These are phyloP conservation scores for Elymus sibiricus DNA, from an alignment of 176 grass and related monocot species.

Conservation along the genomic window DNA sequence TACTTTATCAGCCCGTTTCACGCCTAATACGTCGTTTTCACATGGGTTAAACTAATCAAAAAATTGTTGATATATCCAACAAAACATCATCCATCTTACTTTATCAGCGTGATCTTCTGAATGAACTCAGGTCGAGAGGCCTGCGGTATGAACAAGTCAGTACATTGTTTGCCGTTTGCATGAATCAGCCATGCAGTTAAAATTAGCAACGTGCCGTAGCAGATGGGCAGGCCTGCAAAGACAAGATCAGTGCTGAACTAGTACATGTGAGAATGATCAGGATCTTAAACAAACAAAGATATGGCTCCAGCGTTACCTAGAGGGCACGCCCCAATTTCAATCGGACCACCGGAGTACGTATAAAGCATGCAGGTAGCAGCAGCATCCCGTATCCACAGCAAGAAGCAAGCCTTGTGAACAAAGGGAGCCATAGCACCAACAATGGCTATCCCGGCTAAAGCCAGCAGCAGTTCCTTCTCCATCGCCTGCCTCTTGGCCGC, in stretches of 20 bases:
- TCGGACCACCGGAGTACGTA: neutral
- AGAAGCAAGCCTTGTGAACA: neutral
- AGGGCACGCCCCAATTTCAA: neutral
- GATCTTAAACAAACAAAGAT: neutral
- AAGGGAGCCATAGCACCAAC: neutral
- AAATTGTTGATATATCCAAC: too few relatives aligned
- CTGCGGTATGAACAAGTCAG: too few relatives aligned
- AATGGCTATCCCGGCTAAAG: neutral
- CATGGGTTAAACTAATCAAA: too few relatives aligned
- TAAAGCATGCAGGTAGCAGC: neutral
- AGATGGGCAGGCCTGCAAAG: neutral
- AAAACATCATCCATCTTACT: too few relatives aligned
- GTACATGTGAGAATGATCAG: neutral
- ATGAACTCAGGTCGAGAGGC: too few relatives aligned
- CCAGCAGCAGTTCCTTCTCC: neutral
- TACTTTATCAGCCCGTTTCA: too few relatives aligned
- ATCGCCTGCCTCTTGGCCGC: neutral
- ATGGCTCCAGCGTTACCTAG: neutral
- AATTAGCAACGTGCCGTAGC: neutral
- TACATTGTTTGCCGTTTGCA: too few relatives aligned
- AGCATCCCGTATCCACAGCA: neutral
- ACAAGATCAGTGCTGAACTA: too few relatives aligned
- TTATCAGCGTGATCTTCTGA: too few relatives aligned
- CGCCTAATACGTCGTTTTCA: too few relatives aligned
- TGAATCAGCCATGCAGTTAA: neutral